phyloP scores from a whole-genome alignment of 2,329 filamentous ascomycete species.

The Colletotrichum acutatum region DNA sequence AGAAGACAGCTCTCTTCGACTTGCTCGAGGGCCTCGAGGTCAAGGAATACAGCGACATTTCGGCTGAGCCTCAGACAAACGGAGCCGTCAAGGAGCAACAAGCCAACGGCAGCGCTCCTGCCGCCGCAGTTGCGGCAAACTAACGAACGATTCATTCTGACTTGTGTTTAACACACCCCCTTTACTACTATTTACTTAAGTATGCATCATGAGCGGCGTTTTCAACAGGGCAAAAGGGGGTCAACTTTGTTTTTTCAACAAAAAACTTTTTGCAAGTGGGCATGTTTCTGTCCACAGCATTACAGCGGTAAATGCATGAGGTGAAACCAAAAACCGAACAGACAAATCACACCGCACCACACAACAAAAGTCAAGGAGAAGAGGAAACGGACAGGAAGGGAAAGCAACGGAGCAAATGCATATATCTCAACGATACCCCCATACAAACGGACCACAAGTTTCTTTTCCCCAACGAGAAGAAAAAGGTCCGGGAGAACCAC shows the following conservation, averaged over 20 bases:
- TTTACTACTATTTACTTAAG: slow-evolving; percentile 38
- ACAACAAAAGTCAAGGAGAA: slow-evolving; percentile 37
- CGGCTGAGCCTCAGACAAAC: slow-evolving; percentile 40
- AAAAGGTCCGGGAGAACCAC: slow-evolving; percentile 12
- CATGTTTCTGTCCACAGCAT: slow-evolving; percentile 23
- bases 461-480: slow-evolving; percentile 31
- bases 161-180: slow-evolving; percentile 37
- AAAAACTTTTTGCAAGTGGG: slow-evolving; percentile 37
- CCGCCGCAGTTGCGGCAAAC: slow-evolving; percentile 28
- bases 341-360: slow-evolving; percentile 37
- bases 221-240: slow-evolving; percentile 36
- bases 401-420: slow-evolving; percentile 38
- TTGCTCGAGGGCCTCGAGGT: slow-evolving; percentile 83
- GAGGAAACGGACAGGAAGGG: slow-evolving; percentile 31
- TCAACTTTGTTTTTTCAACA: slow-evolving; percentile 42
- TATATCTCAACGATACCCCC: slow-evolving; percentile 56
- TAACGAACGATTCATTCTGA: slow-evolving; percentile 36
- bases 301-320: slow-evolving; percentile 1
- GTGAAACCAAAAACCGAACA: slow-evolving; percentile 22
- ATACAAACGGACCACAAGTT: slow-evolving; percentile 33
- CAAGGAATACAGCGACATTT: slow-evolving; percentile 66
- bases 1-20: slow-evolving; percentile 82
- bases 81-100: slow-evolving; percentile 35
- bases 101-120: slow-evolving; percentile 32
- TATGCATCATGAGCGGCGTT: slow-evolving; percentile 38